These are phyloP conservation scores for Ananas comosus DNA, from an alignment of 176 grass and related monocot species.

Conservation along the genomic window DNA sequence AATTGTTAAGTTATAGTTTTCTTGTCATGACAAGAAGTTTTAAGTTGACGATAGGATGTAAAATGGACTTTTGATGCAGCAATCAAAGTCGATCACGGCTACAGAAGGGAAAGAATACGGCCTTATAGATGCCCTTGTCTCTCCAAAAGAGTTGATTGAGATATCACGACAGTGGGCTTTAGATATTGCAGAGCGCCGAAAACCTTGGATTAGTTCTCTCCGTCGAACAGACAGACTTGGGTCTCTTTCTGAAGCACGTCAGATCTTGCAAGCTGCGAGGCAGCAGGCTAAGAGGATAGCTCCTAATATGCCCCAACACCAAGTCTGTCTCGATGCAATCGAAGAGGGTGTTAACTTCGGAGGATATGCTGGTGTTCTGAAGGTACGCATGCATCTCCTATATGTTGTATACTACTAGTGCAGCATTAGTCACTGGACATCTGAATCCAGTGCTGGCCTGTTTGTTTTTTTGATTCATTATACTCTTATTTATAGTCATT, in stretches of 20 bases:
- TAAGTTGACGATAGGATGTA: background rate
- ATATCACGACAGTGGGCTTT: constrained; percentile 64
- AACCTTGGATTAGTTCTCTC: constrained; percentile 77
- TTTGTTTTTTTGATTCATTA: background rate
- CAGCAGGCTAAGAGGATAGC: constrained; percentile 54
- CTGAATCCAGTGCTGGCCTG: background rate
- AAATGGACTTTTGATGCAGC: constrained; percentile 29
- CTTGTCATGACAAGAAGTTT: background rate
- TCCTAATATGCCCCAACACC: constrained; percentile 75
- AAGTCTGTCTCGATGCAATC: constrained; percentile 65
- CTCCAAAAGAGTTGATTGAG: constrained; percentile 68
- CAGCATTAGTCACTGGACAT: background rate
- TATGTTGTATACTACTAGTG: background rate
- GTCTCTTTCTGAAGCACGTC: constrained; percentile 74
- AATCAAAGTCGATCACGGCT: constrained; percentile 62
- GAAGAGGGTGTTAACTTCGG: constrained; percentile 72
- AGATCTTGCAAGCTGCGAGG: constrained; percentile 51
- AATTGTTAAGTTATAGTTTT: no score
- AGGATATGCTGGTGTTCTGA: constrained; percentile 76
- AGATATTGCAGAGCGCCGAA: constrained; percentile 60
- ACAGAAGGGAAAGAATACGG: constrained; percentile 78
- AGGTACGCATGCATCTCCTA: constrained; percentile 31
- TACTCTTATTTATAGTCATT: background rate
- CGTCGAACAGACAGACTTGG: constrained; percentile 66
- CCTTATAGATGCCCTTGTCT: constrained; percentile 59